Evolutionary conservation across 2,329 filamentous ascomycete species (phyloP).

Genomic region (Alternaria hordeiaustralica): DNA sequence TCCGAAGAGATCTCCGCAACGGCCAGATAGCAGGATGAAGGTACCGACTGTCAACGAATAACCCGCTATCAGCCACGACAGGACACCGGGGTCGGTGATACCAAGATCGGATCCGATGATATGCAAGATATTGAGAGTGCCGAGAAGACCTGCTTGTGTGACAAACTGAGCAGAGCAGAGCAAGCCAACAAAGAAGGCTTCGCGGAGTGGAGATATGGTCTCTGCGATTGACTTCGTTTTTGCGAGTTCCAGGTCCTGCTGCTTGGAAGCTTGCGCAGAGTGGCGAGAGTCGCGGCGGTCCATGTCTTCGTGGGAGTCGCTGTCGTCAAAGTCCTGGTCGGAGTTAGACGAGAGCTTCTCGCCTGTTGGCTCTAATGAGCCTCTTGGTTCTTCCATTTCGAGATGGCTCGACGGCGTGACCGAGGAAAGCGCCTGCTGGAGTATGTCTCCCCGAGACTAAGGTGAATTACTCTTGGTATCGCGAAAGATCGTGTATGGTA

Average conservation of each 20-base stretch:
- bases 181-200: slow-evolving; percentile 34
- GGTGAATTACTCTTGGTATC: not conserved
- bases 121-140: slow-evolving; percentile 49
- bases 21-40: slow-evolving; percentile 58
- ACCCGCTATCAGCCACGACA: slow-evolving; percentile 58
- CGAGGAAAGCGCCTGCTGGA: not conserved
- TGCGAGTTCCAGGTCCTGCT: slow-evolving; percentile 18
- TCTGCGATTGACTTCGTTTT: slow-evolving; percentile 31
- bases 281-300: not conserved
- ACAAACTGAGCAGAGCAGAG: slow-evolving; percentile 36
- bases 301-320: not conserved
- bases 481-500: no score
- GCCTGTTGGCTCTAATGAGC: not conserved
- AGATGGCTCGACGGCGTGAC: not conserved
- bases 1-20: slow-evolving; percentile 59
- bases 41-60: slow-evolving; percentile 59
- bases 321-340: not conserved
- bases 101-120: slow-evolving; percentile 53
- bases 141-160: slow-evolving; percentile 53
- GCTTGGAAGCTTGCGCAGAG: not conserved
- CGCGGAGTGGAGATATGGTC: slow-evolving; percentile 28
- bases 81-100: slow-evolving; percentile 48
- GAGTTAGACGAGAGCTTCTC: not conserved
- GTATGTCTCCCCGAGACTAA: not conserved
- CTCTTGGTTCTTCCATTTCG: not conserved